Evolutionary conservation across 2,329 filamentous ascomycete species (phyloP).

Genomic region (Aspergillus quadrilineatus): DNA sequence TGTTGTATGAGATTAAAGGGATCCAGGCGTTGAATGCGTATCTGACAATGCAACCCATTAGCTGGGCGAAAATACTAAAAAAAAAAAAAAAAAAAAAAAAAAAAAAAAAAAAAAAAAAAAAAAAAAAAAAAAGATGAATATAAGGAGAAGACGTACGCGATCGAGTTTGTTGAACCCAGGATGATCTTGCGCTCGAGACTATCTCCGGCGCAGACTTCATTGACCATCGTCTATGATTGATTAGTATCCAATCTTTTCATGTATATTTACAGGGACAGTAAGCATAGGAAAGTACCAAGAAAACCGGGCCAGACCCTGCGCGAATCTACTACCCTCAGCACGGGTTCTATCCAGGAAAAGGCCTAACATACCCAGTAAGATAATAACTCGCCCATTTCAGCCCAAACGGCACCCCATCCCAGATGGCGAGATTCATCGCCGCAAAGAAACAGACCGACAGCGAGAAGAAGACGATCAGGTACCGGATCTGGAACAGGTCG

Average conservation of each 20-base stretch:
- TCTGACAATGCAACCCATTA: neutral
- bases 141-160: neutral
- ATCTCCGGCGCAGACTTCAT: constrained; percentile 1
- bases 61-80: too few relatives aligned
- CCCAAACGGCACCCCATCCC: constrained; percentile 2
- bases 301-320: constrained; percentile 2
- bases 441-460: constrained; percentile 7
- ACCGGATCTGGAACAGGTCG: neutral
- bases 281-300: neutral
- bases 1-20: neutral
- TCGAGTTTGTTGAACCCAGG: constrained; percentile 2
- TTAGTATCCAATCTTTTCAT: neutral
- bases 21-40: constrained; percentile 6
- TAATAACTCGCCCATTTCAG: constrained; percentile 5
- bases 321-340: neutral
- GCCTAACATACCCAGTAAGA: neutral
- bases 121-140: too few relatives aligned
- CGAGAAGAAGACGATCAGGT: neutral
- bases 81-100: too few relatives aligned
- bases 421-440: constrained; percentile 4
- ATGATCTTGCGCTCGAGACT: constrained; percentile 1
- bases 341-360: neutral
- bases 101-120: too few relatives aligned
- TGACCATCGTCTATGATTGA: neutral
- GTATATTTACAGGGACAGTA: neutral